These are phyloP conservation scores for Pleurotus eryngii DNA, from an alignment of 768 basidiomycete species.

Conservation along the genomic window DNA sequence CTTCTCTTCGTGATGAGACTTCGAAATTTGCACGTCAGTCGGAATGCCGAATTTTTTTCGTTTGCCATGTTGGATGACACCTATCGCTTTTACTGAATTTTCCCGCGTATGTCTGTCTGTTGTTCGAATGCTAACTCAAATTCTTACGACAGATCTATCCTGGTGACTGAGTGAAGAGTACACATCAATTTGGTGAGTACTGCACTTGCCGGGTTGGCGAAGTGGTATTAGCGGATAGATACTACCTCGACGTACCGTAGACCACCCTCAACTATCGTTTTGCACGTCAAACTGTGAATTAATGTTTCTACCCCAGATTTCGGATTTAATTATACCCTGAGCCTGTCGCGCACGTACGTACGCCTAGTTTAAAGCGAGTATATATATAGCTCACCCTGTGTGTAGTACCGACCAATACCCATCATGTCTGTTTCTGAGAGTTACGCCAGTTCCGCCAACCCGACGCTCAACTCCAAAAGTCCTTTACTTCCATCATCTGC, in stretches of 20 bases:
- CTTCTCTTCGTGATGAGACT: slow-evolving; percentile 17
- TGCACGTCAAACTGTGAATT: background rate
- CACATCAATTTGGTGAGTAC: slow-evolving; percentile 1
- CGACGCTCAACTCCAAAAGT: slow-evolving; percentile 19
- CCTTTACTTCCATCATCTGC: slow-evolving; percentile 26
- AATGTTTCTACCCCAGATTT: background rate
- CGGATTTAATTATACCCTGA: slow-evolving; percentile 1
- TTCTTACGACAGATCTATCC: too few relatives aligned
- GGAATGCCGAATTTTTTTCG: slow-evolving; percentile 29
- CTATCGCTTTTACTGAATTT: slow-evolving; percentile 41
- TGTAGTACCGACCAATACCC: background rate
- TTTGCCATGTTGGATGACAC: slow-evolving; percentile 34
- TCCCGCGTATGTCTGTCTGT: background rate
- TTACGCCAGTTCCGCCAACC: slow-evolving; percentile 16
- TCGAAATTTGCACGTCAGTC: slow-evolving; percentile 66
- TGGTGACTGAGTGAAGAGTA: background rate
- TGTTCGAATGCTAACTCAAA: background rate
- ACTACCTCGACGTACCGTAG: background rate
- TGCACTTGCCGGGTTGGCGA: background rate
- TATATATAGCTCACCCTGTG: background rate
- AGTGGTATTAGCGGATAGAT: background rate
- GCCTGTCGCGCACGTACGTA: slow-evolving; percentile 2
- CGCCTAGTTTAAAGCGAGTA: background rate
- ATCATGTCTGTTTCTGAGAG: slow-evolving; percentile 26
- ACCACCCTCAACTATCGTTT: background rate